A percentile compares a stretch with the other conserved stretches of the same genome.
These are phyloP conservation scores for Cronartium quercuum DNA, from an alignment of 1,284 basidiomycete species.

Conservation along the genomic window DNA sequence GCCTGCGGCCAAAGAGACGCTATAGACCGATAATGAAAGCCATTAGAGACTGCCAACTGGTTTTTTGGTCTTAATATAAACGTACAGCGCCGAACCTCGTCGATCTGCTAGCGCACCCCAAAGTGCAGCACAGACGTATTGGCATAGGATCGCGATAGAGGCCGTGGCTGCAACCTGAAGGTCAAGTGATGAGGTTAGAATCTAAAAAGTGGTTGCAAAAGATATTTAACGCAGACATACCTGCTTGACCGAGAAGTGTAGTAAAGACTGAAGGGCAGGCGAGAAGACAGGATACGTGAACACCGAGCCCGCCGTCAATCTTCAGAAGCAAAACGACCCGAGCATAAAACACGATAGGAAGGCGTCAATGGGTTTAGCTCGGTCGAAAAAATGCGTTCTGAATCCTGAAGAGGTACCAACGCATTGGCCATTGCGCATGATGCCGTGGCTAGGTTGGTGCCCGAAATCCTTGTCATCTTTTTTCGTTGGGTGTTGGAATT, in stretches of 20 bases:
- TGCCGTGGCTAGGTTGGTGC: background rate
- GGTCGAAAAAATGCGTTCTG: background rate
- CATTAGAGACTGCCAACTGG: background rate
- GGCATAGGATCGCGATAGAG: conserved; percentile 15
- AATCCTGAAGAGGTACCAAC: background rate
- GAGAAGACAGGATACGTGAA: conserved; percentile 13
- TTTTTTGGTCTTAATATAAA: background rate
- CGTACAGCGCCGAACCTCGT: conserved; percentile 15
- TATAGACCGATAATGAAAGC: background rate
- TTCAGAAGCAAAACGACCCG: background rate
- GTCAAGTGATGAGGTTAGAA: background rate
- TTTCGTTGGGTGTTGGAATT: background rate
- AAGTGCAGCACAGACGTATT: conserved; percentile 14
- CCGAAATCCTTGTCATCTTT: background rate
- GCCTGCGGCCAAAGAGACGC: conserved; percentile 19
- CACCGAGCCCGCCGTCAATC: background rate
- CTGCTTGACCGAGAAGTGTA: conserved; percentile 17
- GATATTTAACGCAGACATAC: background rate
- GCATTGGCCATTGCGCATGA: conserved; percentile 4
- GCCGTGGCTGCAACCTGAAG: conserved; percentile 18
- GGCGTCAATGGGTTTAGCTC: background rate
- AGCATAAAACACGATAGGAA: background rate
- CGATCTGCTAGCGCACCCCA: conserved; percentile 29
- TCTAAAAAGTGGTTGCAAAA: background rate
- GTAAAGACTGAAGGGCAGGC: conserved; percentile 9